phyloP scores from a whole-genome alignment of 805 yeast species.

The Suhomyces prunicola region DNA sequence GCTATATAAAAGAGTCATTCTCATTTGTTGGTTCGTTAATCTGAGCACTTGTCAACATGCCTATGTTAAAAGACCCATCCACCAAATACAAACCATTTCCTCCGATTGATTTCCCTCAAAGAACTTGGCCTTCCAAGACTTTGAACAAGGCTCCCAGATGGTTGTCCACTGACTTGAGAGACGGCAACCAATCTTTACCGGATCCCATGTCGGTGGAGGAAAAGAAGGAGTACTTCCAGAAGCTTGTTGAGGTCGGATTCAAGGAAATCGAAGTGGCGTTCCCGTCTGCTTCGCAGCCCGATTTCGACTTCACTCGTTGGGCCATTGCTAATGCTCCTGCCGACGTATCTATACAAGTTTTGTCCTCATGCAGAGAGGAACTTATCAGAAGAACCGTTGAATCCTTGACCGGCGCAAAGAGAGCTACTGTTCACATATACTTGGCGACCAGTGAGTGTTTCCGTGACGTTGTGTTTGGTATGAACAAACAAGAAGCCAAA shows the following conservation, averaged over 20 bases:
- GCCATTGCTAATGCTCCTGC: conserved; percentile 73
- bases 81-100: conserved; percentile 58
- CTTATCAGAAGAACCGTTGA: conserved; percentile 70
- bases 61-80: conserved; percentile 57
- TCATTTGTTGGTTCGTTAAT: background rate
- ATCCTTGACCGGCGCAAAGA: conserved; percentile 67
- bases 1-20: background rate
- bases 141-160: conserved; percentile 70
- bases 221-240: conserved; percentile 65
- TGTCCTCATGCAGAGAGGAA: conserved; percentile 74
- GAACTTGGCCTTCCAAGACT: conserved; percentile 67
- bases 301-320: conserved; percentile 74
- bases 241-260: conserved; percentile 69
- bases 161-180: conserved; percentile 80
- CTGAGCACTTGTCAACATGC: conserved; percentile 5
- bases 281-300: conserved; percentile 77
- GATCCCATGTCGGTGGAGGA: conserved; percentile 86
- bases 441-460: conserved; percentile 74
- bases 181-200: conserved; percentile 81
- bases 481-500: conserved; percentile 57
- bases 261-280: conserved; percentile 83
- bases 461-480: conserved; percentile 66
- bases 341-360: conserved; percentile 74
- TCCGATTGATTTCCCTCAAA: conserved; percentile 53
- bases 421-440: conserved; percentile 73